Evolutionary conservation across 257 asterid species (phyloP).

Genomic region (Scutellaria barbata): DNA sequence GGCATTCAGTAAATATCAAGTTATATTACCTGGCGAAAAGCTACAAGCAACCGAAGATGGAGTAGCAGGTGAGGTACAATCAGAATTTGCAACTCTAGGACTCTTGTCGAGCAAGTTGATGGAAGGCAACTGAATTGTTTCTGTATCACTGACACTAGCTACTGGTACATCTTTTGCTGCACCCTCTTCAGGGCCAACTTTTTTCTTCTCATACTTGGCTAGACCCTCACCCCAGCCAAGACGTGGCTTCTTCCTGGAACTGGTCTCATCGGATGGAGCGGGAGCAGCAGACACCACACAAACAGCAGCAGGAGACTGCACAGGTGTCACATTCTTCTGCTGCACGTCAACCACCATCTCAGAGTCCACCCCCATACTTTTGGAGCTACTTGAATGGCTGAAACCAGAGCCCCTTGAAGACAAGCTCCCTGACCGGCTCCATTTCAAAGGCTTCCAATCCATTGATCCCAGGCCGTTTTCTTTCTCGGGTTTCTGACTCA

Average conservation of each 20-base stretch:
- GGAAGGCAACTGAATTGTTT: conserved; percentile 48
- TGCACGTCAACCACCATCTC: conserved; percentile 49
- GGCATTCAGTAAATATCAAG: background rate
- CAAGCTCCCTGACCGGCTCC: conserved; percentile 64
- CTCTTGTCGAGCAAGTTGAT: conserved; percentile 56
- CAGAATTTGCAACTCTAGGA: conserved; percentile 58
- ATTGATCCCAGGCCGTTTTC: conserved; percentile 58
- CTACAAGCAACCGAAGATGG: conserved; percentile 88
- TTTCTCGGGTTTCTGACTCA: conserved; percentile 57
- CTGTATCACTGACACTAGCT: conserved; percentile 47
- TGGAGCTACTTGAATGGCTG: conserved; percentile 57
- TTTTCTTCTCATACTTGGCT: conserved; percentile 95
- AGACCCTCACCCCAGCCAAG: conserved; percentile 99
- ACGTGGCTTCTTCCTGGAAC: conserved; percentile 93
- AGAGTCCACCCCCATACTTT: conserved; percentile 55
- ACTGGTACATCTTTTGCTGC: conserved; percentile 40
- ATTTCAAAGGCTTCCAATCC: conserved; percentile 69
- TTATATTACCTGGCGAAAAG: conserved; percentile 80
- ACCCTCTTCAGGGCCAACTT: conserved; percentile 72
- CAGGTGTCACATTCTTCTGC: conserved; percentile 39
- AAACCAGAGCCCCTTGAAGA: conserved; percentile 60
- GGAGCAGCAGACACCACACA: conserved; percentile 46
- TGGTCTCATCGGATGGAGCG: conserved; percentile 58
- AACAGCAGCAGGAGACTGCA: conserved; percentile 48
- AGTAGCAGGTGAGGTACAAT: conserved; percentile 72